Conservation (phyloP, 2,329 filamentous ascomycete genomes). For the Penicillium sp. region DNA sequence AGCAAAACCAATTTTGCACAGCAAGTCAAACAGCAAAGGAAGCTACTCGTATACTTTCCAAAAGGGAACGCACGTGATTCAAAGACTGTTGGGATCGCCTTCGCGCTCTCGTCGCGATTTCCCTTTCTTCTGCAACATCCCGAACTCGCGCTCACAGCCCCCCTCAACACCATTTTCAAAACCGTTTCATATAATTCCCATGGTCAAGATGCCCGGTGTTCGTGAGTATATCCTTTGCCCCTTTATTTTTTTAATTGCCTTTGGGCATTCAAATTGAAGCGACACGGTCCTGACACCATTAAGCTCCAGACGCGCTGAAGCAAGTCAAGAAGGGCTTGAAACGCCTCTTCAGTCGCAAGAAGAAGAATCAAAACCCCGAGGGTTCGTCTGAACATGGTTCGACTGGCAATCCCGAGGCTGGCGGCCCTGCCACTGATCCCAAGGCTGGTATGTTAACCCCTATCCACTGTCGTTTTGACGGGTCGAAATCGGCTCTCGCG, state of each 20-base stretch:
- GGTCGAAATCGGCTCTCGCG: too few relatives aligned
- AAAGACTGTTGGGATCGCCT: background rate
- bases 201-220: conserved; percentile 11
- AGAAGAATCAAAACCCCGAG: conserved; percentile 2
- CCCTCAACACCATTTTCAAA: background rate
- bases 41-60: background rate
- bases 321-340: conserved; percentile 12
- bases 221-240: background rate
- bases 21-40: too few relatives aligned
- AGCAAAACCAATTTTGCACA: too few relatives aligned
- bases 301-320: conserved; percentile 5
- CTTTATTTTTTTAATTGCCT: background rate
- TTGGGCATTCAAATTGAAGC: background rate
- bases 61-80: background rate
- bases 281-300: background rate
- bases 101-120: background rate
- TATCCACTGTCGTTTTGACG: too few relatives aligned
- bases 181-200: background rate
- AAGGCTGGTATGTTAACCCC: too few relatives aligned
- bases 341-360: conserved; percentile 10
- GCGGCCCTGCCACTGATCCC: too few relatives aligned
- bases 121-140: background rate
- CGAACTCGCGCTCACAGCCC: background rate
- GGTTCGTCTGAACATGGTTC: background rate
- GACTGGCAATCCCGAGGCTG: background rate